A percentile compares a stretch with the other conserved stretches of the same genome.
Evolutionary conservation across 345 rosid genomes (phyloP).

Genomic region (Murraya paniculata): DNA sequence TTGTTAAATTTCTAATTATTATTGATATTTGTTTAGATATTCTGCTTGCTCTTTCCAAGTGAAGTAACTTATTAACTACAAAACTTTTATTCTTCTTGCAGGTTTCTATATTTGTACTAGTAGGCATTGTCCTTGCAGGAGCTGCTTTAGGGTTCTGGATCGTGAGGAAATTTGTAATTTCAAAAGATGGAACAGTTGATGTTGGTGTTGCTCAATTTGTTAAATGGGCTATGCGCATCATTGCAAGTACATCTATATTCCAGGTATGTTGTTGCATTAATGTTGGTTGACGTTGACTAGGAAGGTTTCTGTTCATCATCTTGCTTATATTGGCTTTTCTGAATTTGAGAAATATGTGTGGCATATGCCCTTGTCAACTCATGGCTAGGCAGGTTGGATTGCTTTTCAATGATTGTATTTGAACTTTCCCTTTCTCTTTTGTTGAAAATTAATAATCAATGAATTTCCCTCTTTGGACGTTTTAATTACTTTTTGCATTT

Average conservation of each 20-base stretch:
- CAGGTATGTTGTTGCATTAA: constrained; percentile 46
- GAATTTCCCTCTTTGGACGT: neutral
- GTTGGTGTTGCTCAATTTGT: constrained; percentile 79
- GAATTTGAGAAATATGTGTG: neutral
- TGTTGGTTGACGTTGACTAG: constrained; percentile 1
- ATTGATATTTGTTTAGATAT: neutral
- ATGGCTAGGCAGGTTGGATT: neutral
- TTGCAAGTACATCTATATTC: constrained; percentile 68
- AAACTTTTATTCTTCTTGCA: constrained; percentile 27
- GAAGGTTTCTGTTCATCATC: neutral
- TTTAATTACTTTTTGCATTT: neutral
- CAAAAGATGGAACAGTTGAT: constrained; percentile 80
- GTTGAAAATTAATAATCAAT: neutral
- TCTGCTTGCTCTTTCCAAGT: neutral
- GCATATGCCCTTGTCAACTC: neutral
- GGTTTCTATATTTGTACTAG: constrained; percentile 64
- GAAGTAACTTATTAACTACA: neutral
- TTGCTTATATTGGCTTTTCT: constrained; percentile 1
- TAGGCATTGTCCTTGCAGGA: constrained; percentile 73
- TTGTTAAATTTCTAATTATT: neutral
- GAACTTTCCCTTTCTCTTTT: neutral
- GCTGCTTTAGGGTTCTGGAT: constrained; percentile 96
- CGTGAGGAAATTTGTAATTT: constrained; percentile 77
- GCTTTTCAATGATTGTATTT: neutral
- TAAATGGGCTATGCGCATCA: constrained; percentile 83